Conservation (phyloP, 2,329 filamentous ascomycete genomes). For the Fusarium cyanostomum region DNA sequence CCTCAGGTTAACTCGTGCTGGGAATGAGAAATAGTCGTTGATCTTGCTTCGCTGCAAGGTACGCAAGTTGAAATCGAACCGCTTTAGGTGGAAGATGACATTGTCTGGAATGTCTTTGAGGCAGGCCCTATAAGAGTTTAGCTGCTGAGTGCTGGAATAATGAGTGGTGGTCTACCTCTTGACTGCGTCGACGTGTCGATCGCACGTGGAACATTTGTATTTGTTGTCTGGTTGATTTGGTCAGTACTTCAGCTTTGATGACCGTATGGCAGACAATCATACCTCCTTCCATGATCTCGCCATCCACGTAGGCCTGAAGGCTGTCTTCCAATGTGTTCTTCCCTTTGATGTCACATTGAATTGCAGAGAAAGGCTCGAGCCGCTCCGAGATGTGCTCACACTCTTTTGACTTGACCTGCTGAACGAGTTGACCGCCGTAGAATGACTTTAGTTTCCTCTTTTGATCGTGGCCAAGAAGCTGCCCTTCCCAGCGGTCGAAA, state of each 20-base stretch:
- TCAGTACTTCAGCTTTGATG: constrained; percentile 13
- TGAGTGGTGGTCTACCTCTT: constrained; percentile 69
- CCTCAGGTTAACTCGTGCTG: constrained; percentile 82
- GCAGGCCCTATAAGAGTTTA: constrained; percentile 70
- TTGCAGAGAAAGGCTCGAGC: constrained; percentile 89
- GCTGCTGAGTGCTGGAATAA: neutral
- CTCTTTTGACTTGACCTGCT: constrained; percentile 95
- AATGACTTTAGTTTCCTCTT: constrained; percentile 82
- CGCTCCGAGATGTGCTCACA: constrained; percentile 93
- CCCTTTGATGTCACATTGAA: constrained; percentile 96
- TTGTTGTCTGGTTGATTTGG: constrained; percentile 79
- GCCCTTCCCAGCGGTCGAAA: constrained; percentile 89
- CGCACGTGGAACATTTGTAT: constrained; percentile 94
- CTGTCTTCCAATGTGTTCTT: constrained; percentile 87
- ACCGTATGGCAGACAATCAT: constrained; percentile 38
- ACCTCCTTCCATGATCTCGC: constrained; percentile 94
- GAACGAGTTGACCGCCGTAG: constrained; percentile 90
- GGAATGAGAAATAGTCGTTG: constrained; percentile 94
- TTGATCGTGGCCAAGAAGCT: constrained; percentile 73
- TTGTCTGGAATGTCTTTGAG: constrained; percentile 93
- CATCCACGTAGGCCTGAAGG: constrained; percentile 92
- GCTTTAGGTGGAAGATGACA: constrained; percentile 92
- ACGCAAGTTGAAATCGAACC: constrained; percentile 82
- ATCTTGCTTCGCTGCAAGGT: constrained; percentile 89
- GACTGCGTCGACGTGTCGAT: constrained; percentile 89